phyloP scores from a whole-genome alignment of 345 rosid species.

The Combretum micranthum region DNA sequence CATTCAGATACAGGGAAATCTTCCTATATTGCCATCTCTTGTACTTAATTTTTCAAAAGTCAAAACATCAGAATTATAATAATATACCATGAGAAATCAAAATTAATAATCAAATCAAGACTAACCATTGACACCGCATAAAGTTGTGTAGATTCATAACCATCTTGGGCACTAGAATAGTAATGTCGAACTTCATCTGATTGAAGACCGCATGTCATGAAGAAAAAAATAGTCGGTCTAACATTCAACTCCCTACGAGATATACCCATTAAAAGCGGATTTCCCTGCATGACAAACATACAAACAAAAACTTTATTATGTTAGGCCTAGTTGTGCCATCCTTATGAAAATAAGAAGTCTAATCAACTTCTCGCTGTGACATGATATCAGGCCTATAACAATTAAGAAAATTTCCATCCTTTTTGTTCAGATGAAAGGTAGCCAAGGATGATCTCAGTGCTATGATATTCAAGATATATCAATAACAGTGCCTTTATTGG shows the following conservation, averaged over 20 bases:
- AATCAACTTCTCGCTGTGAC: not conserved
- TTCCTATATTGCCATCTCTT: not conserved
- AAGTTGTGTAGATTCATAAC: conserved; percentile 80
- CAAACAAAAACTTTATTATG: too few species aligned
- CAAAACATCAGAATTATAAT: not conserved
- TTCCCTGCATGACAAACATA: conserved; percentile 34
- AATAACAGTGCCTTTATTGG: too few species aligned
- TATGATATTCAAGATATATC: too few species aligned
- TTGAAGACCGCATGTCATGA: conserved; percentile 51
- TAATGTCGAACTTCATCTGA: conserved; percentile 63
- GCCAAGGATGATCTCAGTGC: too few species aligned
- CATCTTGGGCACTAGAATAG: conserved; percentile 73
- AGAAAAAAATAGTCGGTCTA: conserved; percentile 85
- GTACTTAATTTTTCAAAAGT: not conserved
- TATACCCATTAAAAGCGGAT: conserved; percentile 65
- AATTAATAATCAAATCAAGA: conserved; percentile 1
- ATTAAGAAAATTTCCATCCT: too few species aligned
- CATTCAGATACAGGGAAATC: too few species aligned
- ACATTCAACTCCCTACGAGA: conserved; percentile 68
- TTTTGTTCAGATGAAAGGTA: too few species aligned
- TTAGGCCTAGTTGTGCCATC: too few species aligned
- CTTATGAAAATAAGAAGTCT: too few species aligned
- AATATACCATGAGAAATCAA: not conserved
- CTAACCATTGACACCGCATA: conserved; percentile 65
- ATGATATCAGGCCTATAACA: too few species aligned